Evolutionary conservation across 495 filamentous ascomycete genomes (phyloP), one percentile per base, ranked within the genome.

Genomic region (Podospora pseudocomata): DNA sequence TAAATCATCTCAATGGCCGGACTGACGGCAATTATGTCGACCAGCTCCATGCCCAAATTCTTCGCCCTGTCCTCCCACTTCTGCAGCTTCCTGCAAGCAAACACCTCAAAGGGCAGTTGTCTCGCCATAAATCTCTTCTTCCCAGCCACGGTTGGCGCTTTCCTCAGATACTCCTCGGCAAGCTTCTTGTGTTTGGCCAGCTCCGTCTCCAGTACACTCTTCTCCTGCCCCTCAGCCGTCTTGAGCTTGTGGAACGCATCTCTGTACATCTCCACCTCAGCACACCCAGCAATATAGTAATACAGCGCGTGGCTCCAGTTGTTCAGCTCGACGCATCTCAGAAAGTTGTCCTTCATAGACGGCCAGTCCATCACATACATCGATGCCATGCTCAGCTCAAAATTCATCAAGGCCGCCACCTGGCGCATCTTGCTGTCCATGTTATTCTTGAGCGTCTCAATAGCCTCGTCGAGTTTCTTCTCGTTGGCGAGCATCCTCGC

Each of bases 1-100:
- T 94, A 97, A n/a, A 91, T 88, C 93, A 99, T 97, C 80, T 99
- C 95, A 73, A 93, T 88, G 2, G 92, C 77, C 0, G 95, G 96
- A 70, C 89, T 90, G 7, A 94, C 87, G 23, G 93, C 93, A 30
- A 96, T 83, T 2, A 89, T 93, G 71, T 98, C 94, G 3, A 91
- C 85, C 6, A 97, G 80, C 15, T 90, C 85, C 26, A 94, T 79
- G 3, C 84, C 82, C 78, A 88, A 86, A 28, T 86, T 82, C 68
- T 88, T 88, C 15, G 92, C 90, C 18, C 94, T 85, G 26, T 89
- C 86, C 72, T 96, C 90, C 94, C 93, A 97, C 80, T 96, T 97
- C 62, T 87, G 84, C 57, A 97, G 79, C 77, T 97, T 98, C 34
- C 93, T 89, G 62, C 84, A 80, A 0, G 94, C 91, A 74, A 96